Evolutionary conservation across 2,329 filamentous ascomycete species (phyloP).

Genomic region (Colletotrichum echinochloae): DNA sequence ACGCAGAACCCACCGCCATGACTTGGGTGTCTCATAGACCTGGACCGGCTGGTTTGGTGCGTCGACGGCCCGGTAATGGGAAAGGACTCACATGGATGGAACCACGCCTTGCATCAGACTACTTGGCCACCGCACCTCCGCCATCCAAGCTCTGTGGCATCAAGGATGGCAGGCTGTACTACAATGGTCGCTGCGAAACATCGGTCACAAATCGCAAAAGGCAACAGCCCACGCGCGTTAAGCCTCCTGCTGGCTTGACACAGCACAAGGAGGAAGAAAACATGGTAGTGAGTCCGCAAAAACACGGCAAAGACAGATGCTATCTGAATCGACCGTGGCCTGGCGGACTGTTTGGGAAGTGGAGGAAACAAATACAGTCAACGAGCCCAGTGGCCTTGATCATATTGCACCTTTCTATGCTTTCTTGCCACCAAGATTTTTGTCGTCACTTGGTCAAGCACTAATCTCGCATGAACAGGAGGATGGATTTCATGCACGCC

Average conservation of each 20-base stretch:
- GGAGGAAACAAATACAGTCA: not conserved
- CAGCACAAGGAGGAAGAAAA: not conserved
- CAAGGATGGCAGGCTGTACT: slow-evolving; percentile 30
- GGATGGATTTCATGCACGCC: slow-evolving; percentile 85
- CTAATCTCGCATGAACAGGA: slow-evolving; percentile 68
- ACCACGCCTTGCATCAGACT: slow-evolving; percentile 30
- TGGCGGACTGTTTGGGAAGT: not conserved
- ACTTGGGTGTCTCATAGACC: slow-evolving; percentile 6
- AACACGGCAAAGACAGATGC: not conserved
- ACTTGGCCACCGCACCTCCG: slow-evolving; percentile 10
- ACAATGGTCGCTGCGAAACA: slow-evolving; percentile 16
- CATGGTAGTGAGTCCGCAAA: not conserved
- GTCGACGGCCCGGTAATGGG: not conserved
- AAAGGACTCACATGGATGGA: slow-evolving; percentile 20
- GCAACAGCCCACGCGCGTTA: slow-evolving; percentile 16
- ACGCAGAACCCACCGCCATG: not conserved
- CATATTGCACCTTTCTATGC: not conserved
- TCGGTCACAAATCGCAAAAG: slow-evolving; percentile 4
- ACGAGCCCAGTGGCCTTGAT: slow-evolving; percentile 28
- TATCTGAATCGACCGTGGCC: not conserved
- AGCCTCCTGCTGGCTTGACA: not conserved
- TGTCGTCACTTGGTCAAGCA: not conserved
- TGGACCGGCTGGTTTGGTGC: not conserved
- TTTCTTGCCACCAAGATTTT: not conserved
- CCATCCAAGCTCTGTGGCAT: slow-evolving; percentile 13